phyloP scores from a whole-genome alignment of 257 asterid species.

The Mitragyna speciosa region DNA sequence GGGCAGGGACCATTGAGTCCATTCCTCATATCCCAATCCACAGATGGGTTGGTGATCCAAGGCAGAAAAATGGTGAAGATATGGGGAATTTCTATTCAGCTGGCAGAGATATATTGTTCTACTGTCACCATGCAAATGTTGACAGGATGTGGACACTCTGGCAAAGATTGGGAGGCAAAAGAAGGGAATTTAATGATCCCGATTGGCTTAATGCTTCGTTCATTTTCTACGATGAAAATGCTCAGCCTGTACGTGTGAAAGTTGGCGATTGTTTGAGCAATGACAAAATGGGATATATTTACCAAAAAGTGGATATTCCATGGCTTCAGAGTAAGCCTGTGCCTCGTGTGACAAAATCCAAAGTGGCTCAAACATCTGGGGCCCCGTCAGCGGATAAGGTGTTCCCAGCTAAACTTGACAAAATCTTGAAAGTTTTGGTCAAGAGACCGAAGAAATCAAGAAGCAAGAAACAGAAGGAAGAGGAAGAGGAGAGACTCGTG shows the following conservation, averaged over 20 bases:
- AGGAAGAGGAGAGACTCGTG: constrained; percentile 19
- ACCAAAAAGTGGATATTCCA: constrained; percentile 40
- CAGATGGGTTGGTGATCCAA: constrained; percentile 17
- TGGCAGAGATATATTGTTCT: constrained; percentile 49
- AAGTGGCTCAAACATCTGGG: not conserved
- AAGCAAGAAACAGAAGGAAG: not conserved
- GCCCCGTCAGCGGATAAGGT: constrained; percentile 21
- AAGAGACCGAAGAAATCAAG: constrained; percentile 13
- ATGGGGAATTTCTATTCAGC: constrained; percentile 22
- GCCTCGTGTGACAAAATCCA: constrained; percentile 19
- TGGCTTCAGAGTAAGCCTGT: constrained; percentile 48
- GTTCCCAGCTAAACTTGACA: not conserved
- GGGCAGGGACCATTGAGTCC: constrained; percentile 21
- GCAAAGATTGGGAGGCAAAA: constrained; percentile 30
- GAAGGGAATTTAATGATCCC: constrained; percentile 30
- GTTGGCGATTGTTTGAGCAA: constrained; percentile 40
- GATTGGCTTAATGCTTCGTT: constrained; percentile 53
- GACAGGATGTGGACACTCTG: constrained; percentile 72
- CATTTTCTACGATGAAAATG: constrained; percentile 55
- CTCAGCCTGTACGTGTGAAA: constrained; percentile 40
- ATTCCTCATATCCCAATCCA: constrained; percentile 27
- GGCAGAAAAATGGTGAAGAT: constrained; percentile 17
- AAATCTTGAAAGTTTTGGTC: constrained; percentile 1
- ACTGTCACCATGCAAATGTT: constrained; percentile 58
- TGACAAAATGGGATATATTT: constrained; percentile 38